phyloP scores from a whole-genome alignment of 345 rosid genomes.

The Bretschneidera sinensis region DNA sequence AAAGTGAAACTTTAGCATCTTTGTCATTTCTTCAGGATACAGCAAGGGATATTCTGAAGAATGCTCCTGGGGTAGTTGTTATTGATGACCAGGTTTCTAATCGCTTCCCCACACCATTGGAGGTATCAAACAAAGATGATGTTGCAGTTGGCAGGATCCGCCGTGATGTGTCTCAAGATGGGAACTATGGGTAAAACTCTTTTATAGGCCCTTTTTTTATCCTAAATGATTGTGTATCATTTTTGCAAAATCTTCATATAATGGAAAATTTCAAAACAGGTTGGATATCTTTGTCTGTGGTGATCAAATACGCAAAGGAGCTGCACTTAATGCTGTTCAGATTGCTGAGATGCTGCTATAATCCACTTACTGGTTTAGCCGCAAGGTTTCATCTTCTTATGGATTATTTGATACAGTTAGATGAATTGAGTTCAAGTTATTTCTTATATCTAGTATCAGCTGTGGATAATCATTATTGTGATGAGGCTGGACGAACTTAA shows the following conservation, averaged over 20 bases:
- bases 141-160: slow-evolving; percentile 97
- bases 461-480: no score
- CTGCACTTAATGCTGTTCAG: slow-evolving; percentile 94
- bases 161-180: slow-evolving; percentile 77
- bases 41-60: slow-evolving; percentile 71
- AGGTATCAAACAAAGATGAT: slow-evolving; percentile 83
- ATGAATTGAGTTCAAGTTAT: no score
- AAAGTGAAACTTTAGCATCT: not conserved
- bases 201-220: not conserved
- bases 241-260: no score
- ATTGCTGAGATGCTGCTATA: slow-evolving; percentile 92
- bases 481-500: no score
- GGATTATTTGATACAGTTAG: not conserved
- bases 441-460: no score
- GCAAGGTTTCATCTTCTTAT: not conserved
- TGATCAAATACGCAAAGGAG: slow-evolving; percentile 97
- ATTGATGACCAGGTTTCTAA: slow-evolving; percentile 78
- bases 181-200: slow-evolving; percentile 59
- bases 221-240: not conserved
- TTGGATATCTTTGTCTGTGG: slow-evolving; percentile 96
- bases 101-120: slow-evolving; percentile 87
- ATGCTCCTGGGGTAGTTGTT: slow-evolving; percentile 75
- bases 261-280: slow-evolving; percentile 27
- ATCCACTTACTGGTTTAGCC: not conserved
- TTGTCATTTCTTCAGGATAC: slow-evolving; percentile 43